Conservation (phyloP, 2,329 filamentous ascomycete genomes). For the Blastomyces parvus region DNA sequence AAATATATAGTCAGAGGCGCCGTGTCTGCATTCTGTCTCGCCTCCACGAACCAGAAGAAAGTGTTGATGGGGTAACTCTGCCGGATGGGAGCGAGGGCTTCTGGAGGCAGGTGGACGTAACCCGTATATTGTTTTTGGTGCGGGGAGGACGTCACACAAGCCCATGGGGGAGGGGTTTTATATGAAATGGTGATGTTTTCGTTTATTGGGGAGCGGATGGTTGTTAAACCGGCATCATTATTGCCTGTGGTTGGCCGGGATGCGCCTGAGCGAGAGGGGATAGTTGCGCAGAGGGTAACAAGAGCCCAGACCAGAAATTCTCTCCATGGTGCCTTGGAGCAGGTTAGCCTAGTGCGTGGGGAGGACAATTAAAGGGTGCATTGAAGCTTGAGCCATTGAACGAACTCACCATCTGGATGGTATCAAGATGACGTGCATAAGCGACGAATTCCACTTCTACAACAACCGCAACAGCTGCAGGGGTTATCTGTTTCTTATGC, state of each 20-base stretch:
- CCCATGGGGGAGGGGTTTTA: conserved; percentile 47
- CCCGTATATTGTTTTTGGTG: conserved; percentile 35
- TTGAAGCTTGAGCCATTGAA: too few relatives aligned
- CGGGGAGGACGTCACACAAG: conserved; percentile 48
- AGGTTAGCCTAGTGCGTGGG: neutral
- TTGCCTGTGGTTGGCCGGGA: neutral
- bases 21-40: conserved; percentile 34
- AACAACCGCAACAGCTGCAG: too few relatives aligned
- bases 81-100: conserved; percentile 9
- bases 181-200: conserved; percentile 57
- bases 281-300: neutral
- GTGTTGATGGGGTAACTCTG: conserved; percentile 14
- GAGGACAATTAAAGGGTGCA: neutral
- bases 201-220: conserved; percentile 51
- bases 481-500: neutral
- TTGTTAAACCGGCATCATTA: conserved; percentile 39
- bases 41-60: conserved; percentile 41
- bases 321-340: neutral
- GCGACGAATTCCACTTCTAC: neutral
- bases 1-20: conserved; percentile 39
- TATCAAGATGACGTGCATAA: neutral
- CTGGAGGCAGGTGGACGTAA: conserved; percentile 13
- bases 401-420: neutral
- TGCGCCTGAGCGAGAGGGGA: neutral
- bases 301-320: neutral